Evolutionary conservation across 192 early-diverging fungal genomes (phyloP).

Genomic region (Rhizophagus prolifer): DNA sequence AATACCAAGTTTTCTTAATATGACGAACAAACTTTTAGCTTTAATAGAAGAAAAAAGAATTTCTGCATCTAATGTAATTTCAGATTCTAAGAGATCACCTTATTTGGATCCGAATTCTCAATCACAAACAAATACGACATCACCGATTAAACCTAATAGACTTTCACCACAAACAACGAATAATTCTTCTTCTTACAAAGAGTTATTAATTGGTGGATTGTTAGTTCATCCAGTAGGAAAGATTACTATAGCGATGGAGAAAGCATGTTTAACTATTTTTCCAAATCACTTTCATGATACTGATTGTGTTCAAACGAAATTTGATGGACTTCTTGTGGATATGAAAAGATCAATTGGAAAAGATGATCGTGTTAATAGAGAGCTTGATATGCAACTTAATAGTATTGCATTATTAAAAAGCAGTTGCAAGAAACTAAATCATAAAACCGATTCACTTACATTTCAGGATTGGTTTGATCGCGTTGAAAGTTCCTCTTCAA

Average conservation of each 20-base stretch:
- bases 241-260: constrained; percentile 31
- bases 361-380: constrained; percentile 15
- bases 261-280: constrained; percentile 37
- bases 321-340: constrained; percentile 23
- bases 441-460: constrained; percentile 18
- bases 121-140: neutral
- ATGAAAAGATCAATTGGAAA: constrained; percentile 9
- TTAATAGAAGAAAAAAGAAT: constrained; percentile 58
- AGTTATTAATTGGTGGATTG: constrained; percentile 13
- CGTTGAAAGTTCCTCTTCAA: constrained; percentile 12
- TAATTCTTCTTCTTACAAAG: neutral
- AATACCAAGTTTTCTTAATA: constrained; percentile 57
- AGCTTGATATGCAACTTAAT: constrained; percentile 31
- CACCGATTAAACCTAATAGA: neutral
- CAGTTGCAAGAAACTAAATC: constrained; percentile 29
- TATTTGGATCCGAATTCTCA: neutral
- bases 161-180: neutral
- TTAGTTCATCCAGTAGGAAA: constrained; percentile 27
- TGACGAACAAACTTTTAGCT: constrained; percentile 43
- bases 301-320: constrained; percentile 43
- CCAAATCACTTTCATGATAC: constrained; percentile 47
- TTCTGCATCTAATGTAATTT: constrained; percentile 14
- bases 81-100: neutral
- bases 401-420: constrained; percentile 39
- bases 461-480: constrained; percentile 34